A percentile compares a stretch with the other conserved stretches of the same genome.
These are phyloP conservation scores for Nannochloropsis salina DNA, from an alignment of 108 stramenopile genomes.

Conservation along the genomic window DNA sequence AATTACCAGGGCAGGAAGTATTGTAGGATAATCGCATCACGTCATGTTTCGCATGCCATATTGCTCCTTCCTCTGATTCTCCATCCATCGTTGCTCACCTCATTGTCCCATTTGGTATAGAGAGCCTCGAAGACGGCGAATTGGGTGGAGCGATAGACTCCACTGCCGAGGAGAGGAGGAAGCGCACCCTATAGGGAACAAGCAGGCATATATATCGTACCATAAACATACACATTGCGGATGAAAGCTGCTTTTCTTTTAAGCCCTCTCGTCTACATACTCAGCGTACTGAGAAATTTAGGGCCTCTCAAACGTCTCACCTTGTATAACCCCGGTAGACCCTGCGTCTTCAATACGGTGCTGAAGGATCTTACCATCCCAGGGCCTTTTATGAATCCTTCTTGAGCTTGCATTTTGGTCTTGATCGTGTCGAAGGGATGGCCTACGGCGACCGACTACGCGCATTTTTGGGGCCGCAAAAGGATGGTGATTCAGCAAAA, in stretches of 20 bases:
- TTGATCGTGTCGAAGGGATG: slow-evolving; percentile 3
- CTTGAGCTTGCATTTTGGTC: background rate
- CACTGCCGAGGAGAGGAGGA: background rate
- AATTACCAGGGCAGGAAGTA: too few species aligned
- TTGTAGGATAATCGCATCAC: too few species aligned
- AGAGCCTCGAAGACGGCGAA: background rate
- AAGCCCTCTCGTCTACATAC: background rate
- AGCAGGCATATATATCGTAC: background rate
- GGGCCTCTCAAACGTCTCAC: background rate
- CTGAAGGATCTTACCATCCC: background rate
- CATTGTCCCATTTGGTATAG: background rate
- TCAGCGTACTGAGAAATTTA: background rate
- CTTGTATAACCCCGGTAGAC: slow-evolving; percentile 13
- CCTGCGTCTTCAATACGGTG: background rate
- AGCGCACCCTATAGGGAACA: slow-evolving; percentile 6
- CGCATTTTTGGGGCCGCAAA: background rate
- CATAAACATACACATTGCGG: too few species aligned
- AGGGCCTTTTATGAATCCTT: background rate
- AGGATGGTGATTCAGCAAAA: background rate
- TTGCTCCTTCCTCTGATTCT: too few species aligned
- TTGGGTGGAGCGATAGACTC: slow-evolving; percentile 8
- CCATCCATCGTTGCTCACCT: background rate
- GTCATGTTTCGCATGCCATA: too few species aligned
- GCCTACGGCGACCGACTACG: background rate
- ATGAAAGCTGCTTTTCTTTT: background rate